Evolutionary conservation across 2,329 filamentous ascomycete species (phyloP).

Genomic region (Ceratocystis papillata): DNA sequence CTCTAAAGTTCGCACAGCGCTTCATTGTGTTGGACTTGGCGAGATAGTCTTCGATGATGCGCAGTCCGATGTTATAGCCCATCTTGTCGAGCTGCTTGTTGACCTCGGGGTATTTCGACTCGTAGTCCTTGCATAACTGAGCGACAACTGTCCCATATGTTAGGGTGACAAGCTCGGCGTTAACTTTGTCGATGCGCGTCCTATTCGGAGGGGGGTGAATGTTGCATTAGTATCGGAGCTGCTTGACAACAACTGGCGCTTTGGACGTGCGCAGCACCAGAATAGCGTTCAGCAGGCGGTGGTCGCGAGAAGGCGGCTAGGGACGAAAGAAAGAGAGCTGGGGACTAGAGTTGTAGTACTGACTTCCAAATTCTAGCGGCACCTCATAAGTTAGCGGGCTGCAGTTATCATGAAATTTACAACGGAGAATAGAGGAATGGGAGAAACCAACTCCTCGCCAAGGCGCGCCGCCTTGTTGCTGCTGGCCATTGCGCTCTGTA

Average conservation of each 20-base stretch:
- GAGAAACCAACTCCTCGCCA: constrained; percentile 47
- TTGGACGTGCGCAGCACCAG: not conserved
- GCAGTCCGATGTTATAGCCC: constrained; percentile 96
- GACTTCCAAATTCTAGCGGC: constrained; percentile 77
- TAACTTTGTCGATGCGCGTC: constrained; percentile 93
- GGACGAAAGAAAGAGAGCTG: not conserved
- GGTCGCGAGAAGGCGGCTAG: not conserved
- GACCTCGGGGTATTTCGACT: constrained; percentile 85
- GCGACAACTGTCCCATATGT: constrained; percentile 97
- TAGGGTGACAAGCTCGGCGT: constrained; percentile 90
- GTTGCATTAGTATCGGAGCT: constrained; percentile 8
- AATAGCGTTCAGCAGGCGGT: not conserved
- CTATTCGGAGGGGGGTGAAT: constrained; percentile 37
- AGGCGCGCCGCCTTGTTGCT: constrained; percentile 51
- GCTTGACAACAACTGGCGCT: not conserved
- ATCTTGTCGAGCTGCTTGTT: constrained; percentile 98
- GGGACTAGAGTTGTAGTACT: constrained; percentile 34
- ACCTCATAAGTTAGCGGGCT: constrained; percentile 25
- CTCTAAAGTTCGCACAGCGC: constrained; percentile 81
- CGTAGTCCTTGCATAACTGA: constrained; percentile 92
- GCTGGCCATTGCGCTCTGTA: constrained; percentile 39
- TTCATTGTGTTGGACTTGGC: constrained; percentile 87
- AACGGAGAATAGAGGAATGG: constrained; percentile 1
- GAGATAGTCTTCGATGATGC: constrained; percentile 93
- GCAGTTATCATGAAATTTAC: constrained; percentile 10